These are phyloP conservation scores for Byssochlamys sp. DNA, from an alignment of 2,329 filamentous ascomycete genomes.

Conservation along the genomic window DNA sequence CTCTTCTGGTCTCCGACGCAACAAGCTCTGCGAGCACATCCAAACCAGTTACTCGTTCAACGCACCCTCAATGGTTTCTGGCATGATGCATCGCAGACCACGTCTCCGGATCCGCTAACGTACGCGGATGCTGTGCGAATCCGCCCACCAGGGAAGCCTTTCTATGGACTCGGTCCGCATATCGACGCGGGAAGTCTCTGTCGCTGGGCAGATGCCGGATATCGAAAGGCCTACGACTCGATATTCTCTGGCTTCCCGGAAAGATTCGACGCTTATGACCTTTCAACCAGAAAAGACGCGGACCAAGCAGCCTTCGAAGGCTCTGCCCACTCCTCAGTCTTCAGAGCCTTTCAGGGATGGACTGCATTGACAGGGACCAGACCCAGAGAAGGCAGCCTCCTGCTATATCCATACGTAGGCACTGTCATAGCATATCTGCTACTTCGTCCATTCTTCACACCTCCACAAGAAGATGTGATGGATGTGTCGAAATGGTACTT, in stretches of 20 bases:
- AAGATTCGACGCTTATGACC: conserved; percentile 29
- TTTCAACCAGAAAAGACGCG: conserved; percentile 22
- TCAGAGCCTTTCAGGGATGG: conserved; percentile 36
- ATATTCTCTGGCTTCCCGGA: conserved; percentile 32
- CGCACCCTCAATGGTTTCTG: conserved; percentile 31
- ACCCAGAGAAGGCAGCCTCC: conserved; percentile 28
- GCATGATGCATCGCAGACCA: conserved; percentile 22
- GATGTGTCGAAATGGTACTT: conserved; percentile 31
- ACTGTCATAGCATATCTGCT: conserved; percentile 32
- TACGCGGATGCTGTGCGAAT: conserved; percentile 35
- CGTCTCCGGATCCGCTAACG: conserved; percentile 27
- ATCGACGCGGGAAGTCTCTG: conserved; percentile 37
- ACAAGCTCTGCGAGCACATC: conserved; percentile 28
- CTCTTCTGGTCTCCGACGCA: conserved; percentile 33
- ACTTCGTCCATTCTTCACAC: conserved; percentile 30
- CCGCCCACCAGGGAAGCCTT: conserved; percentile 28
- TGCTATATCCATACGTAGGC: conserved; percentile 33
- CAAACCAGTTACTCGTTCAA: conserved; percentile 29
- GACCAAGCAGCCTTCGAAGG: conserved; percentile 23
- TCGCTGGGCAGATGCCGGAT: conserved; percentile 34
- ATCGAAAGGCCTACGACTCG: conserved; percentile 27
- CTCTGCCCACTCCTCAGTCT: conserved; percentile 28
- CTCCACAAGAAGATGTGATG: conserved; percentile 15
- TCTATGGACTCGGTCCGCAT: conserved; percentile 36
- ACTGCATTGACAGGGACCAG: conserved; percentile 31